Conservation (phyloP, 108 stramenopile species). For the Stephanodiscus minutulus region DNA sequence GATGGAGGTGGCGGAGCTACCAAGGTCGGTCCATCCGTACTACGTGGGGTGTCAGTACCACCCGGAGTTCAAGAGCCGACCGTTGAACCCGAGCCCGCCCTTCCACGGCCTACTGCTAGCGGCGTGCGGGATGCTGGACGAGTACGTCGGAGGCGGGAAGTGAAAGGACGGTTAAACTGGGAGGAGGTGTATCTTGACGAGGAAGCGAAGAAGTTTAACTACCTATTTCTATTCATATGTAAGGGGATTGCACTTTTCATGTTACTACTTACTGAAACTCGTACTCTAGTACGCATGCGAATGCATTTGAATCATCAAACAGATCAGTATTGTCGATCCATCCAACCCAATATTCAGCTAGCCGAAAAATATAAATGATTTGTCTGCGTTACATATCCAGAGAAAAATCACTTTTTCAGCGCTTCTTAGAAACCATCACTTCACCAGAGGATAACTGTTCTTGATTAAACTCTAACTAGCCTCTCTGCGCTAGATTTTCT, state of each 20-base stretch:
- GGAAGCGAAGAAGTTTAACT: not conserved
- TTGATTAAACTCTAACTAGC: too few species aligned
- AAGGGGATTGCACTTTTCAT: not conserved
- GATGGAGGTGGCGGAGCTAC: constrained; percentile 99
- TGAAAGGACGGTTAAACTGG: not conserved
- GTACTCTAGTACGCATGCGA: too few species aligned
- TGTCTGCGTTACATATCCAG: too few species aligned
- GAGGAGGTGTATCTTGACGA: not conserved
- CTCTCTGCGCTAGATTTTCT: too few species aligned
- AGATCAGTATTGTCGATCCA: too few species aligned
- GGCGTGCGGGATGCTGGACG: constrained; percentile 73
- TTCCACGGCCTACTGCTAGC: constrained; percentile 95
- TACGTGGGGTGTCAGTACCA: constrained; percentile 99
- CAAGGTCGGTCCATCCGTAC: constrained; percentile 87
- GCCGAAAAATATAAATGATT: too few species aligned
- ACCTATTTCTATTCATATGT: not conserved
- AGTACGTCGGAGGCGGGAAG: constrained; percentile 39
- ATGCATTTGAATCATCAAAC: too few species aligned
- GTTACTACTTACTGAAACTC: too few species aligned
- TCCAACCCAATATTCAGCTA: too few species aligned
- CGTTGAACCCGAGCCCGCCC: constrained; percentile 94
- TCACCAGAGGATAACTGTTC: too few species aligned
- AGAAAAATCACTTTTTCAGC: too few species aligned
- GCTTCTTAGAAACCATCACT: too few species aligned
- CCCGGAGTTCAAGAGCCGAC: constrained; percentile 98